Base-by-base conservation (phyloP, 164 flowering plant species). In the Dillenia turbinata region DNA sequence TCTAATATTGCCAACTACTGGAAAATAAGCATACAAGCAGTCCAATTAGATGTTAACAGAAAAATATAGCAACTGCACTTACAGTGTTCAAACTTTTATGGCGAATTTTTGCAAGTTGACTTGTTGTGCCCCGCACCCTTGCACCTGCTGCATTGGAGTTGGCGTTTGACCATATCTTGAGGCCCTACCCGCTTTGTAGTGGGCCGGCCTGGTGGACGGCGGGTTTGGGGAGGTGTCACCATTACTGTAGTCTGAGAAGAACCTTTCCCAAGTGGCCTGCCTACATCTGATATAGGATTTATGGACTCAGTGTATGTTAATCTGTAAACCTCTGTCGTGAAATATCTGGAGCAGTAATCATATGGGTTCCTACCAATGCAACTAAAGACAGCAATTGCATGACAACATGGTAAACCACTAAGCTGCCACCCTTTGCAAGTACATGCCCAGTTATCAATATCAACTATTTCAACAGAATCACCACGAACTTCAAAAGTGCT, bases 121-220 rank as follows among this genome's bases (percentile, higher is more conserved):
- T 78, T 85, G 64, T 83, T 85, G 74, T 85, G 90, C 44, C 90
- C 90, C 10, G 71, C 75, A 55, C 85, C 83, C 70, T 81, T 85
- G 85, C 90, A 85, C 57, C 67, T 76, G 46, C 88, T 81, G 71
- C 90, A 85, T 58, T 78, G 83, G n/a, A 79, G 83, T 61, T 80
- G 85, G 16, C 87, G 83, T 64, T 80, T 85, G 45, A 63, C 59
- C 40, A 70, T 56, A 44, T 78, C 85, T n/a, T 71, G 78, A 6
- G 72, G 17, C n/a, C 76, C 77, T 54, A 50, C 13, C 43, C 52
- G 60, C 68, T 82, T 85, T 12, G 78, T 75, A 8, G 79, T 62
- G 8, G 90, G 90, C 63, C 88, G 68, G 8, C 88, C 88, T 1
- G 88, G 80, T 8, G 86, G 86, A 8, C 88, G 83, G 17, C 82